Base-by-base conservation (phyloP, 139 green algal genomes). In the Volvox reticuliferus region DNA sequence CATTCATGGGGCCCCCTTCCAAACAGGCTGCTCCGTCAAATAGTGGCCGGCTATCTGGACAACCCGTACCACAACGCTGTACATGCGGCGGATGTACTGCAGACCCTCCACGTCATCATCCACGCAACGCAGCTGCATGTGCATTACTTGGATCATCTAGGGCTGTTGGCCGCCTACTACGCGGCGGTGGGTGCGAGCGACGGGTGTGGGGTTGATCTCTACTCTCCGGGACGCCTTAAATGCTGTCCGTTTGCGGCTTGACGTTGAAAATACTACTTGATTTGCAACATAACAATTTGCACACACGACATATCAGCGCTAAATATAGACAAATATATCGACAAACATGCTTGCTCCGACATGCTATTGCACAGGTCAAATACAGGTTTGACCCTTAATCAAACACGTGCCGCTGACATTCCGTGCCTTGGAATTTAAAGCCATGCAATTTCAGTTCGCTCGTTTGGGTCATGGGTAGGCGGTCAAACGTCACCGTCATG, bases 1-100 rank as follows among this genome's bases (percentile, higher is more conserved):
- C n/a, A n/a, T n/a, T n/a, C 9, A 55, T 14, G 5, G 44, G 44
- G 5, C 50, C 24, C 18, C 22, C 12, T 85, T 30, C 55, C 63
- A 30, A 33, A 65, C 88, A 91, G 88, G 86, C 84, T 92, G 62
- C 83, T 92, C n/a, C 67, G 86, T 2, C 81, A 86, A n/a, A 67
- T 94, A 1, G 92, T 93, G 87, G 82, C 37, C 37, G 79, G 69
- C 30, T 94, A 94, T 77, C 86, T 26, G 62, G 55, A 88, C 91
- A 94, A 96, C 90, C 89, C 89, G n/a, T 96, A 96, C 84, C 94
- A 96, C 89, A 93, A 93, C 75, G 68, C 82, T 28, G 93, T 88
- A 13, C 93, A 95, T 77, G 93, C 89, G 22, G 84, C 93, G 14
- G 91, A 95, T 79, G 93, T 95, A 85, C 65, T 92, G 37, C 93